Evolutionary conservation across 257 asterid species (phyloP).

Genomic region (Nicotiana noctiflora): DNA sequence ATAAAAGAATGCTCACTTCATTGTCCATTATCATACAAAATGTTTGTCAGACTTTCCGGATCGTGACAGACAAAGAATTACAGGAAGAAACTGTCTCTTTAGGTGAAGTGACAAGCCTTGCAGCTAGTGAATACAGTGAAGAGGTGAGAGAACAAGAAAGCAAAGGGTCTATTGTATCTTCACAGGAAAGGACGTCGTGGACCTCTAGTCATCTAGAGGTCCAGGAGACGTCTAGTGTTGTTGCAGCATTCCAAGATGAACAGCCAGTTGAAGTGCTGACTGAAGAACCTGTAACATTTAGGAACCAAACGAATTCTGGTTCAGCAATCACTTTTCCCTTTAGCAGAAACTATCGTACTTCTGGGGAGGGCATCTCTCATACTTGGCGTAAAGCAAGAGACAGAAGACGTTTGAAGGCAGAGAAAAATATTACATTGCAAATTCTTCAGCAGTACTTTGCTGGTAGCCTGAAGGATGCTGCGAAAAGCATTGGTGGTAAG

Average conservation of each 20-base stretch:
- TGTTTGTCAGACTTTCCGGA: constrained; percentile 52
- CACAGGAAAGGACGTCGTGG: constrained; percentile 11
- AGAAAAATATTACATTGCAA: constrained; percentile 67
- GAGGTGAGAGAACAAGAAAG: no score
- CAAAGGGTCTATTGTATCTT: constrained; percentile 11
- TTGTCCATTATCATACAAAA: constrained; percentile 61
- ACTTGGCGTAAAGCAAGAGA: constrained; percentile 33
- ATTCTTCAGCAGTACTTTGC: constrained; percentile 85
- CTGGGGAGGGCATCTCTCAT: constrained; percentile 39
- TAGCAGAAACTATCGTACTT: constrained; percentile 24
- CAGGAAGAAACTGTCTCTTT: constrained; percentile 37
- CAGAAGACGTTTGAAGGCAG: constrained; percentile 59
- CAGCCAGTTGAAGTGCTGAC: constrained; percentile 14
- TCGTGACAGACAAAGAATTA: constrained; percentile 63
- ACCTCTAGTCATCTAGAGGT: constrained; percentile 14
- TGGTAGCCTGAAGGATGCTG: constrained; percentile 95
- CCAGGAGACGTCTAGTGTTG: constrained; percentile 19
- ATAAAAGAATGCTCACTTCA: constrained; percentile 53
- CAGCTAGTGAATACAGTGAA: constrained; percentile 7
- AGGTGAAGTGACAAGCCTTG: constrained; percentile 10
- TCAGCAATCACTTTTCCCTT: constrained; percentile 28
- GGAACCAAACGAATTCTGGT: constrained; percentile 24
- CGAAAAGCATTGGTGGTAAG: constrained; percentile 86
- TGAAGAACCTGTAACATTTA: constrained; percentile 16
- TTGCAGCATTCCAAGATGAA: constrained; percentile 26